Evolutionary conservation across 495 filamentous ascomycete species (phyloP), one percentile per base, ranked within the genome.

Genomic region (Penicillium verhagenii): DNA sequence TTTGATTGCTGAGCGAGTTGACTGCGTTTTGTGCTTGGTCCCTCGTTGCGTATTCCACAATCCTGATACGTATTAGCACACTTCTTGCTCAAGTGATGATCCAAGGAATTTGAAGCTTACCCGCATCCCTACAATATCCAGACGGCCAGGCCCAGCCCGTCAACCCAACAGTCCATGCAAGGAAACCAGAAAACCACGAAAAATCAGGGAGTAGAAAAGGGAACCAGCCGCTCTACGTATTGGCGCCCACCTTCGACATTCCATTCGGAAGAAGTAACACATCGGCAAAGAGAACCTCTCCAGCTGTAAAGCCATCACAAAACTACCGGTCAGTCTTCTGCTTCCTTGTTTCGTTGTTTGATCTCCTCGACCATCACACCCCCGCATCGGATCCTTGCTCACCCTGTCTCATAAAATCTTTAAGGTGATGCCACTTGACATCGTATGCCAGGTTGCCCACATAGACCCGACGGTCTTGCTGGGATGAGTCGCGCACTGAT

Each of bases 221-320:
- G 87, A 86, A 83, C 86, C 87, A 91, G 84, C 85, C 89, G 86
- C 83, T 84, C 84, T 86, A 92, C 84, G 86, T 83, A 84, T 91
- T 90, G 86, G 85, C 86, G 90, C 91, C 91, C 91, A 97, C 94
- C 95, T 98, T 98, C 90, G 93, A 97, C 94, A 98, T 98, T 91
- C 94, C 94, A 86, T 98, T 98, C 71, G 95, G 95, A 91, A 98
- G 92, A 75, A 96, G 83, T 75, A 98, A 88, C 69, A 98, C 93
- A 84, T 98, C 94, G 85, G 94, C 94, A 78, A 95, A 98, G 79
- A 97, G 86, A 77, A 97, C 95, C 72, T 97, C 94, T 83, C 94
- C 94, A 81, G 94, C 94, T 98, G 73, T 67, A 67, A 56, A 65
- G 51, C 29, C 28, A 45, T 5, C 39, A 50, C 11, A 24, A 68